Evolutionary conservation across 768 basidiomycete genomes (phyloP), one percentile per base, ranked within the genome.

Genomic region (Podaxis mareebaensis): DNA sequence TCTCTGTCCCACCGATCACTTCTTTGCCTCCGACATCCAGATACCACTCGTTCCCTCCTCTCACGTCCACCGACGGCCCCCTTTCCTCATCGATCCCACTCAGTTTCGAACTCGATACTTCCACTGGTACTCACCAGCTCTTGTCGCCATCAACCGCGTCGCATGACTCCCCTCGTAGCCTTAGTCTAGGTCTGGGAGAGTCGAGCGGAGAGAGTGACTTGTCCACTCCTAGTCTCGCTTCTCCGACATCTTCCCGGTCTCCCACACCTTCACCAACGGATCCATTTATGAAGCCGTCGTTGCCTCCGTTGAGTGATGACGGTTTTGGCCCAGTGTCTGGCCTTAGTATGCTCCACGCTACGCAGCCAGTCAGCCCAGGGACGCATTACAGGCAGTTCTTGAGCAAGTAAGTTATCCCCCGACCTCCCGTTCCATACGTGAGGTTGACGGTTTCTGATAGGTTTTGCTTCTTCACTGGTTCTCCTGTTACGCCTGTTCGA

Each of bases 391-490:
- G 78, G 64, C 81, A 84, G 63, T 85, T 92, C 64, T 71, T 92
- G 63, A 84, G 85, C 73, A 85, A 79, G 90, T 90, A 67, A 52
- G 85, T 80, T 15, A 36, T 53, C 33, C 60, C 17, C 33, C 4
- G 28, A 22, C 44, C n/a, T 28, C 26, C 38, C 48, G 46, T 52
- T 22, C 6, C 33, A n/a, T 6, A 17, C n/a, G 20, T 39, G 22
- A n/a, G 28, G 22, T 53, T 53, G 20, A 42, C 8, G 48, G 54
- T 57, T 62, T 52, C 60, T 70, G 40, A 5, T 58, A 93, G 91
- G 68, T 92, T 89, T 73, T 93, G 91, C 77, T 93, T 92, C 75
- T 93, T 84, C 74, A 92, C 91, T 2, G 91, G 91, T 1, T 68
- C 79, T 3, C 83, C 79, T 38, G 70, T 6, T 53, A 61, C 40